These are phyloP conservation scores for Sicyos edulis DNA, from an alignment of 306 rosid species.

Conservation along the genomic window DNA sequence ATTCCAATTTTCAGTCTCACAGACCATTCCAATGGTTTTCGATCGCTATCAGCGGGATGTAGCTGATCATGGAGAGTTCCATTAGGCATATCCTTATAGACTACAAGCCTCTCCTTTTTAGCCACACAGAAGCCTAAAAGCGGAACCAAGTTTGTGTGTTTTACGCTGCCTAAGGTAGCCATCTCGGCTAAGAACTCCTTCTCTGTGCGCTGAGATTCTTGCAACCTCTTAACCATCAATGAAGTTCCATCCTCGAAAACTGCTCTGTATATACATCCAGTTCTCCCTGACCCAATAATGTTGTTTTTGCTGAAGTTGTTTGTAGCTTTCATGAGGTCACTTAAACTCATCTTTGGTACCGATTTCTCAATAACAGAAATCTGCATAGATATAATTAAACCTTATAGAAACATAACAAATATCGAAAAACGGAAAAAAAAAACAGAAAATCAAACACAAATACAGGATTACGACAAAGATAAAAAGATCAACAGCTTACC, in stretches of 20 bases:
- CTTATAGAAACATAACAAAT: background rate
- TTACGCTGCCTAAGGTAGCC: slow-evolving; percentile 64
- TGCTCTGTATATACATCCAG: slow-evolving; percentile 79
- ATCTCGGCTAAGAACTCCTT: slow-evolving; percentile 83
- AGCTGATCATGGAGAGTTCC: slow-evolving; percentile 75
- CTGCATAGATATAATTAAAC: slow-evolving; percentile 27
- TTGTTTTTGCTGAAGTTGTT: slow-evolving; percentile 62
- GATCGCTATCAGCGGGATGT: slow-evolving; percentile 40
- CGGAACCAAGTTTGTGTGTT: slow-evolving; percentile 72
- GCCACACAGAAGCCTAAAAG: slow-evolving; percentile 82
- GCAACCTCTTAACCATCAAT: slow-evolving; percentile 87
- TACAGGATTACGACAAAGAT: slow-evolving; percentile 3
- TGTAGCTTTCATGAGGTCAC: slow-evolving; percentile 94
- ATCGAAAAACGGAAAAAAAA: background rate
- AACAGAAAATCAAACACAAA: background rate
- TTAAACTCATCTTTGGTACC: slow-evolving; percentile 70
- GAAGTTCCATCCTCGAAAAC: slow-evolving; percentile 65
- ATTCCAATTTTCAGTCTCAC: slow-evolving; percentile 76
- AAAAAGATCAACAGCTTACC: slow-evolving; percentile 38
- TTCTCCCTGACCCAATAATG: slow-evolving; percentile 76
- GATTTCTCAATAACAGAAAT: slow-evolving; percentile 84
- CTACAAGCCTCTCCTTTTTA: slow-evolving; percentile 80
- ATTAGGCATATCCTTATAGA: slow-evolving; percentile 64
- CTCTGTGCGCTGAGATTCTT: slow-evolving; percentile 75
- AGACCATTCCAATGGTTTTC: slow-evolving; percentile 60